Evolutionary conservation across 257 asterid genomes (phyloP).

Genomic region (Nicotiana attenuata): DNA sequence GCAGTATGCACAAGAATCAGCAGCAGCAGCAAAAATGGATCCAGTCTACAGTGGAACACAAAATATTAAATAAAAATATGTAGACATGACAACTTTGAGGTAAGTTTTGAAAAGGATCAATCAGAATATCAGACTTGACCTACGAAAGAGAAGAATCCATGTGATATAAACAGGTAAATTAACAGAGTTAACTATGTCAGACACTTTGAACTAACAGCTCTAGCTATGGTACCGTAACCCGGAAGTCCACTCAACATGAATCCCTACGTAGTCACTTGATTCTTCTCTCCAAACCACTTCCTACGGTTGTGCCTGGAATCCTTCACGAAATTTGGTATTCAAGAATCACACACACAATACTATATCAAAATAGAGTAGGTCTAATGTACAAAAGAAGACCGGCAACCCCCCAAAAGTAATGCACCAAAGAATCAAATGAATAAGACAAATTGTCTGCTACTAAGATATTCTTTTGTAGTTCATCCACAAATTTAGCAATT

Average conservation of each 20-base stretch:
- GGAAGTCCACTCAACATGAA: background rate
- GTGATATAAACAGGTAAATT: background rate
- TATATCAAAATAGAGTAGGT: no score
- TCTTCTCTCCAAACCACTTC: background rate
- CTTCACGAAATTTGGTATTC: background rate
- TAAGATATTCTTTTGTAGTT: background rate
- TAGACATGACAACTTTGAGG: background rate
- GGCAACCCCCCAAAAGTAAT: no score
- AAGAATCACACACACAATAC: no score
- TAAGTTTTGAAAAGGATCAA: background rate
- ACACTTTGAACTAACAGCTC: constrained; percentile 1
- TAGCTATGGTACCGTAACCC: background rate
- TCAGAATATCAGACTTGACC: background rate
- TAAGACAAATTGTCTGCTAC: background rate
- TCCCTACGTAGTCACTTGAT: background rate
- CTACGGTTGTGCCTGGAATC: background rate
- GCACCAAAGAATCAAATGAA: background rate
- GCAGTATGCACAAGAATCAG: constrained; percentile 92
- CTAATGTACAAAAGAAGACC: no score
- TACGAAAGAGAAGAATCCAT: background rate
- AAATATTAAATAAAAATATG: background rate
- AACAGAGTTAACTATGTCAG: background rate
- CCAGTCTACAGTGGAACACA: constrained; percentile 36
- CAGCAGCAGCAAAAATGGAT: constrained; percentile 87
- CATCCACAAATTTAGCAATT: background rate